Percentiles rank a stretch among this genome's conserved stretches.
phyloP scores from a whole-genome alignment of 495 filamentous ascomycete genomes.

The Penicillium malachiteum region DNA sequence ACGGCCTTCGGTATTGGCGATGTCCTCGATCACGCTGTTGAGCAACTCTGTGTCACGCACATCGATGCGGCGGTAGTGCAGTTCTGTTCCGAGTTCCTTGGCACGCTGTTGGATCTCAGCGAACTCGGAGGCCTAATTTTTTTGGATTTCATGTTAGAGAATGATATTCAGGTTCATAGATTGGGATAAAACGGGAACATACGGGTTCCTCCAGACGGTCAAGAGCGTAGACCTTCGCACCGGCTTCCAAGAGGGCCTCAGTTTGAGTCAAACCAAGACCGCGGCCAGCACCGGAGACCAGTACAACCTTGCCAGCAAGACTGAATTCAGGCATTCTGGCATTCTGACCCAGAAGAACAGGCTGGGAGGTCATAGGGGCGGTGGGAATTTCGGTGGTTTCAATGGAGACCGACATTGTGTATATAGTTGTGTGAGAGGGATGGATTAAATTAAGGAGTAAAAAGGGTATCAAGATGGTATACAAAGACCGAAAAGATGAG shows the following conservation, averaged over 20 bases:
- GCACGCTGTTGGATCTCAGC: constrained; percentile 63
- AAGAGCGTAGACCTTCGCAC: constrained; percentile 60
- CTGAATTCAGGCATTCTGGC: constrained; percentile 72
- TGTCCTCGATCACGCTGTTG: constrained; percentile 63
- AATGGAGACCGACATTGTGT: constrained; percentile 43
- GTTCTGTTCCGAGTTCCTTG: constrained; percentile 63
- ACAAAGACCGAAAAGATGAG: constrained; percentile 2
- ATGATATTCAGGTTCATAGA: background rate
- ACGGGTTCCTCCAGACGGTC: constrained; percentile 49
- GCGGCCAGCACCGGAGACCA: constrained; percentile 76
- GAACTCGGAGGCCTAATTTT: constrained; percentile 55
- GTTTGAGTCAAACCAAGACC: constrained; percentile 79
- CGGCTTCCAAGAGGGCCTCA: constrained; percentile 77
- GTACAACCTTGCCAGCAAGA: constrained; percentile 71
- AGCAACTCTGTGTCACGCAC: constrained; percentile 74
- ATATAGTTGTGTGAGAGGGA: background rate
- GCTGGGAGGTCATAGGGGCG: constrained; percentile 24
- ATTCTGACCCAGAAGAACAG: constrained; percentile 35
- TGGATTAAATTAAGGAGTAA: background rate
- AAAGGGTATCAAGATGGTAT: constrained; percentile 9
- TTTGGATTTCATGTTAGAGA: constrained; percentile 27
- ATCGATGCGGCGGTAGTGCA: constrained; percentile 81
- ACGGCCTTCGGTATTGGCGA: constrained; percentile 68
- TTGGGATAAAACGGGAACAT: constrained; percentile 11
- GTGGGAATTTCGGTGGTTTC: constrained; percentile 33